Evolutionary conservation across 345 rosid species (phyloP).

Genomic region (Combretum micranthum): DNA sequence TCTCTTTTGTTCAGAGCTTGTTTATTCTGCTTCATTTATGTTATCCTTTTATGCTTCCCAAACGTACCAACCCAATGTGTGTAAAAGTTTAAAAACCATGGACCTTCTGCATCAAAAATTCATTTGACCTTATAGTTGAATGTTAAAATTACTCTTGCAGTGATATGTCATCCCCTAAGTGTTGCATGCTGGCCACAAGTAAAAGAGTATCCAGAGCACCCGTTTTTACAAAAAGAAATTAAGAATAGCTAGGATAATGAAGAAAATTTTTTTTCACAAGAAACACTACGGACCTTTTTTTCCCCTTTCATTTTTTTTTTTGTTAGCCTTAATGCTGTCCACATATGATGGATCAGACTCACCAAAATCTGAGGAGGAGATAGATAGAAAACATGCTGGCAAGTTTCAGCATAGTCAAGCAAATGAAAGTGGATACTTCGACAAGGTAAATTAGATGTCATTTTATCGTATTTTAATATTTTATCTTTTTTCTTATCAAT

Average conservation of each 20-base stretch:
- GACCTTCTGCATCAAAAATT: too few relatives aligned
- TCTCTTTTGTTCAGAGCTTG: background rate
- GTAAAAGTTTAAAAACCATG: too few relatives aligned
- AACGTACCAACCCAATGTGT: too few relatives aligned
- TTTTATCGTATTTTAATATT: background rate
- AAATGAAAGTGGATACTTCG: constrained; percentile 56
- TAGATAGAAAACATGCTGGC: constrained; percentile 34
- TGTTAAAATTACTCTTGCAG: too few relatives aligned
- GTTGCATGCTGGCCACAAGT: too few relatives aligned
- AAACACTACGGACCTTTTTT: background rate
- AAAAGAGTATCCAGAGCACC: background rate
- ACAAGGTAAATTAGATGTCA: constrained; percentile 44
- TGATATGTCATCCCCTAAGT: too few relatives aligned
- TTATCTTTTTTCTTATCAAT: constrained; percentile 2
- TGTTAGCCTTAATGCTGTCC: constrained; percentile 42
- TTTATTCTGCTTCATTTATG: background rate
- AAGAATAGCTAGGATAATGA: background rate
- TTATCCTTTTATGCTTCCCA: too few relatives aligned
- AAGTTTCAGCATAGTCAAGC: constrained; percentile 35
- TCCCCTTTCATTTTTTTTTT: constrained; percentile 3
- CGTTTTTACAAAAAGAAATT: background rate
- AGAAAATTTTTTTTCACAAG: too few relatives aligned
- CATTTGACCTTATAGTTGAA: too few relatives aligned
- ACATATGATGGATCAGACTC: constrained; percentile 58
- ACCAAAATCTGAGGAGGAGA: constrained; percentile 38